Conservation (phyloP, 352 stramenopile species). For the Globisporangium nunn region DNA sequence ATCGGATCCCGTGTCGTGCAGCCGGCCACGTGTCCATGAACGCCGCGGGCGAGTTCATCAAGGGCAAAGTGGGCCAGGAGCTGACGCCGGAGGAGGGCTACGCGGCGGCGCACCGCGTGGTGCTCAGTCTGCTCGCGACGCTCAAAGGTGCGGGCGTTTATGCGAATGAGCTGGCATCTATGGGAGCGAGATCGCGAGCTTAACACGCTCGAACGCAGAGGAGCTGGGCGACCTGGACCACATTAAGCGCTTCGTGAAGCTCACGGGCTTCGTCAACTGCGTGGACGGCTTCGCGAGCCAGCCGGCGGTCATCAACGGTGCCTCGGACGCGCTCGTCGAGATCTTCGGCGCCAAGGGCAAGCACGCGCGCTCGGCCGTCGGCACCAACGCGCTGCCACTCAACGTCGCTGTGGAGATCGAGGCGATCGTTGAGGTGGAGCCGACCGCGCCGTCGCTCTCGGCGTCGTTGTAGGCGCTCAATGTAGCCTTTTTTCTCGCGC, state of each 20-base stretch:
- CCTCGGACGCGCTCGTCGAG: conserved; percentile 81
- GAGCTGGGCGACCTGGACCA: conserved; percentile 80
- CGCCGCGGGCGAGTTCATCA: conserved; percentile 48
- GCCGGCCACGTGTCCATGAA: conserved; percentile 61
- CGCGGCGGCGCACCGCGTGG: conserved; percentile 66
- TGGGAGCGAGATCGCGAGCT: neutral
- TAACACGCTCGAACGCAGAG: conserved; percentile 10
- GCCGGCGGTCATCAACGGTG: conserved; percentile 89
- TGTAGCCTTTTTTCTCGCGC: no score
- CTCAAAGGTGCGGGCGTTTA: conserved; percentile 50
- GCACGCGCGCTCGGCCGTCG: conserved; percentile 88
- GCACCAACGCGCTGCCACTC: conserved; percentile 90
- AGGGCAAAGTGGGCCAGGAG: conserved; percentile 75
- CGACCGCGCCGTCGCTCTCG: conserved; percentile 14
- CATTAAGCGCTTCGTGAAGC: conserved; percentile 90
- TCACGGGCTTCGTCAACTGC: conserved; percentile 92
- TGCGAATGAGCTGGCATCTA: no score
- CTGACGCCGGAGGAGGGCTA: conserved; percentile 81
- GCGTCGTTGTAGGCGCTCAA: conserved; percentile 11
- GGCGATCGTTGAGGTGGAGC: conserved; percentile 88
- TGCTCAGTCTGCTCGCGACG: conserved; percentile 80
- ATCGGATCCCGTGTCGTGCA: conserved; percentile 1
- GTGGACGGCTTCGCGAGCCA: conserved; percentile 79
- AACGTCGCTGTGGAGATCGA: conserved; percentile 94
- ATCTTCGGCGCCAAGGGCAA: conserved; percentile 77